Evolutionary conservation across 2,329 filamentous ascomycete genomes (phyloP), one percentile per base, ranked within the genome.

Genomic region (Mariannaea sp.): DNA sequence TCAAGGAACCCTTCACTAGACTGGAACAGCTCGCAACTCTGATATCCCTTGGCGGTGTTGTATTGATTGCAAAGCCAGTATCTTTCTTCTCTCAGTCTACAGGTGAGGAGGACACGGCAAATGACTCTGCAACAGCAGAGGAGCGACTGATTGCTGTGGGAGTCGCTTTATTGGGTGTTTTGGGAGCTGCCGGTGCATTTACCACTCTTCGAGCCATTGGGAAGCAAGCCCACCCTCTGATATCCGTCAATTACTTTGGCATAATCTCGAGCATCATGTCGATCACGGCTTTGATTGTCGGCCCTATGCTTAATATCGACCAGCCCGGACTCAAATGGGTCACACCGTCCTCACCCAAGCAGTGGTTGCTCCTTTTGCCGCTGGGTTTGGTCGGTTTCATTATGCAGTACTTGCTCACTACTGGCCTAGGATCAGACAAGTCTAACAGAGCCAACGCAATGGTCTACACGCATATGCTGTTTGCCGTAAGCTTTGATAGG

Each of bases 341-440:
- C 2, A 65, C 77, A 22, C 75, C 77, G 2, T 61, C 70, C 4
- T 68, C 75, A 20, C 10, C 64, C 33, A 73, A 71, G 46, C 77
- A 92, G 67, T 93, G 89, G 87, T 69, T 74, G 0, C 78, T 92
- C 32, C 73, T 96, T 13, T 48, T 86, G 0, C 81, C 86, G 30
- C 75, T 96, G 4, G 90, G 89, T 0, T 66, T 84, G 0, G 87
- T 87, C 59, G 92, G 92, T 1, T 93, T 96, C 67, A 70, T 88
- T 17, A 88, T 93, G 82, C 92, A 96, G 80, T 91, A 91, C 61
- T 78, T 95, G n/a, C 75, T 95, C 14, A 94, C 92, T 1, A 81
- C 84, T 1, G 91, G 90, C 0, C 73, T 97, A 41, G 75, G 87
- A 19, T 84, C 87, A 56, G 88, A 92, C 65, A 87, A 87, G 57